Percentiles rank a stretch among this genome's conserved stretches.
Evolutionary conservation across 306 rosid genomes (phyloP).

Genomic region (Sphenostylis stenocarpa): DNA sequence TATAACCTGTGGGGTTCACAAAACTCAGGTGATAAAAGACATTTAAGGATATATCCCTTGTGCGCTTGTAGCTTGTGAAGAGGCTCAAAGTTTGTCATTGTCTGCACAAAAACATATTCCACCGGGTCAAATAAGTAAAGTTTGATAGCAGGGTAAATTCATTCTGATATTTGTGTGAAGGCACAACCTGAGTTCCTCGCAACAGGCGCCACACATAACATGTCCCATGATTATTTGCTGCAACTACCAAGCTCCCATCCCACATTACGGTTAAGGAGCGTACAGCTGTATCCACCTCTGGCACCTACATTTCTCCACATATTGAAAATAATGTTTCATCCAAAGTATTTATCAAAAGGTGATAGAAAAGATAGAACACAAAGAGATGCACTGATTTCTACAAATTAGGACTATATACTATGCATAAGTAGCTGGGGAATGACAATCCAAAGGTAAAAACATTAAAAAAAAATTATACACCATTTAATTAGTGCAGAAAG

Average conservation of each 20-base stretch:
- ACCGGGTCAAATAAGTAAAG: conserved; percentile 29
- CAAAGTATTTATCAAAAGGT: neutral
- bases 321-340: conserved; percentile 29
- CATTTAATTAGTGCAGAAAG: neutral
- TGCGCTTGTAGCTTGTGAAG: conserved; percentile 99
- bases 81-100: conserved; percentile 97
- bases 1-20: conserved; percentile 92
- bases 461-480: neutral
- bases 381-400: neutral
- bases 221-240: conserved; percentile 97
- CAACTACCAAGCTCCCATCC: conserved; percentile 99
- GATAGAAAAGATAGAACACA: neutral
- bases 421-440: conserved; percentile 9
- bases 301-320: conserved; percentile 66
- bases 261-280: conserved; percentile 98
- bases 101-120: conserved; percentile 55
- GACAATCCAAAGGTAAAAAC: neutral
- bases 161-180: conserved; percentile 21
- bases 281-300: conserved; percentile 98
- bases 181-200: conserved; percentile 87
- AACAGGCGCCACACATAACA: conserved; percentile 98
- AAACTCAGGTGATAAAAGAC: conserved; percentile 95
- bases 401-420: conserved; percentile 9
- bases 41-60: conserved; percentile 89
- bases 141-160: neutral